phyloP scores from a whole-genome alignment of 495 filamentous ascomycete species.

The Penicillium canescens region DNA sequence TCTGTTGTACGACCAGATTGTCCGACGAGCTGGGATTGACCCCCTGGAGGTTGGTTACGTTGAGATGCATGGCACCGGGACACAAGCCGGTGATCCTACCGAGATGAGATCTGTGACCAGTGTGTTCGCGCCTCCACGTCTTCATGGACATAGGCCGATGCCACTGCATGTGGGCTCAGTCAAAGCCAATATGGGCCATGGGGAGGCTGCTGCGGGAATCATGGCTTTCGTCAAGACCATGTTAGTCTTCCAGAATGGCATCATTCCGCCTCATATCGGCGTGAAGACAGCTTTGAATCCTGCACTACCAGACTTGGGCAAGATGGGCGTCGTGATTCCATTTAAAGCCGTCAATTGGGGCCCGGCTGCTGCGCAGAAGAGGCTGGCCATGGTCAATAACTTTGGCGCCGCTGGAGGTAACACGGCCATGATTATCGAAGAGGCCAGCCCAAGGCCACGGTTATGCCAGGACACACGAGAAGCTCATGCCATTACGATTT shows the following conservation, averaged over 20 bases:
- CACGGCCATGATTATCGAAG: constrained; percentile 32
- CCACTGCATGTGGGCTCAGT: constrained; percentile 29
- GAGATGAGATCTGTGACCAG: constrained; percentile 33
- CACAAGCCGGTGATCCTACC: constrained; percentile 38
- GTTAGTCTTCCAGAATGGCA: constrained; percentile 6
- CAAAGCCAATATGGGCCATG: constrained; percentile 44
- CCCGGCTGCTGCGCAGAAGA: background rate
- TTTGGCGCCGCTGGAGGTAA: constrained; percentile 39
- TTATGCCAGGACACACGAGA: constrained; percentile 14
- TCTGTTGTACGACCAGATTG: constrained; percentile 38
- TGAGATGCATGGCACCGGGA: constrained; percentile 52
- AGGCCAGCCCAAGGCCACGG: constrained; percentile 4
- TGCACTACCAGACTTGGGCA: background rate
- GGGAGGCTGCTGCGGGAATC: constrained; percentile 34
- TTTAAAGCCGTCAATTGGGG: background rate
- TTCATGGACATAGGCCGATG: constrained; percentile 23
- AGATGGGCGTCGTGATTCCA: constrained; percentile 38
- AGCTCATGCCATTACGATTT: constrained; percentile 20
- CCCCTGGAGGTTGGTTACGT: constrained; percentile 51
- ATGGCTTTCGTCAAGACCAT: constrained; percentile 32
- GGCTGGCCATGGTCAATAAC: constrained; percentile 31
- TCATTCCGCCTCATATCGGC: constrained; percentile 19
- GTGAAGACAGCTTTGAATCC: constrained; percentile 34
- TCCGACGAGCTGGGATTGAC: constrained; percentile 45
- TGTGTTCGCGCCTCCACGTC: constrained; percentile 29